phyloP scores from a whole-genome alignment of 805 yeast genomes.

The Torulaspora delbrueckii region DNA sequence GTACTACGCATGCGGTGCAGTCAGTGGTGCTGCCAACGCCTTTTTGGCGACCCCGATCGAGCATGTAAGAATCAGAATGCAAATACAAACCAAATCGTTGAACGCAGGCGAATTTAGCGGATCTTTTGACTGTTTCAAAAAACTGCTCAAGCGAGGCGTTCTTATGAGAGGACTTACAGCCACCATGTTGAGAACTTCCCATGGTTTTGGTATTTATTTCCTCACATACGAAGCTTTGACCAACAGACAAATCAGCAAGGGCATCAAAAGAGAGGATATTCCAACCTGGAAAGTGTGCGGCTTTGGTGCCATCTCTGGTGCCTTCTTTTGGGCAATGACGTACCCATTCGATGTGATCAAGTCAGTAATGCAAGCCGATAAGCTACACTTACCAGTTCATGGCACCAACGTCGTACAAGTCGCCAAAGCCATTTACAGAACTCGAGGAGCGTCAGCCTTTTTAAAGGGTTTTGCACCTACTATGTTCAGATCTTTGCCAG shows the following conservation, averaged over 20 bases:
- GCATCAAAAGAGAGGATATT: constrained; percentile 56
- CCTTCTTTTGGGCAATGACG: constrained; percentile 73
- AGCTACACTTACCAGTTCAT: constrained; percentile 46
- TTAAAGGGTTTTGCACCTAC: constrained; percentile 92
- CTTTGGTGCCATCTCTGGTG: constrained; percentile 89
- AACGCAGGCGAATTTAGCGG: constrained; percentile 51
- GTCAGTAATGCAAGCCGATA: constrained; percentile 66
- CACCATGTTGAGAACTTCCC: constrained; percentile 75
- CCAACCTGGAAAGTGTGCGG: constrained; percentile 83
- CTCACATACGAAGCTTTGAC: constrained; percentile 85
- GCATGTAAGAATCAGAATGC: constrained; percentile 87
- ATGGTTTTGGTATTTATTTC: constrained; percentile 87
- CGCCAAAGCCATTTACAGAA: constrained; percentile 47
- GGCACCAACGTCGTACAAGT: constrained; percentile 51
- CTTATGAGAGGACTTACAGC: constrained; percentile 79
- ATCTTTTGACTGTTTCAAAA: constrained; percentile 37
- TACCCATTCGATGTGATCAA: constrained; percentile 92
- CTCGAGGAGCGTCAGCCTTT: constrained; percentile 68
- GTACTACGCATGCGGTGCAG: constrained; percentile 80
- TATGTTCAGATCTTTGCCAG: constrained; percentile 94
- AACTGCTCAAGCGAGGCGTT: constrained; percentile 52
- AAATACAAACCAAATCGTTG: constrained; percentile 49
- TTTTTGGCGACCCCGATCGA: constrained; percentile 91
- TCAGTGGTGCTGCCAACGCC: constrained; percentile 92
- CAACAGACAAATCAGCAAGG: constrained; percentile 42